Base-by-base conservation (phyloP, 2,329 filamentous ascomycete genomes). In the Drechslerella dactyloides region DNA sequence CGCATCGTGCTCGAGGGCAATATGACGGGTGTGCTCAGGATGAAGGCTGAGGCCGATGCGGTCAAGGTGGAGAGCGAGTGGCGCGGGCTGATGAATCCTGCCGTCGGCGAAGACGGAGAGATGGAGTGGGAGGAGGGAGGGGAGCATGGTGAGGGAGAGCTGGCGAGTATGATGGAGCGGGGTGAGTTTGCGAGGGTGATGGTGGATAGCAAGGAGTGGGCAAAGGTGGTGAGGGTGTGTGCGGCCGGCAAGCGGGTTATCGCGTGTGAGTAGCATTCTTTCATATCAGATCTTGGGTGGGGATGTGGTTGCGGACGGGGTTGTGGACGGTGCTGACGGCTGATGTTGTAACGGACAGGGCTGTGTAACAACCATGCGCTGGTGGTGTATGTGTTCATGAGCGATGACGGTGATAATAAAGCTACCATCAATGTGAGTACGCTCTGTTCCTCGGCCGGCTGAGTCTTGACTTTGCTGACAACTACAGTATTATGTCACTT, bases 131-230 rank as follows among this genome's bases (percentile, higher is more conserved):
- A 87, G 15, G 85, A 88, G 17, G 86, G 88, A 52, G 83, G 85
- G 60, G 88, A 93, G 69, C 90, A 96, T 78, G 92, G 93, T 0
- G 93, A 89, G 79, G 91, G 91, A 57, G 84, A 83, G 69, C 93
- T 96, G 23, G 19, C 5, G 24, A 57, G 17, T 17, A 65, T 55
- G 24, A 60, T 65, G 83, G 87, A 86, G 75, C 85, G 87, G 59
- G 87, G 86, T 19, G 90, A 90, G 13, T 97, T 93, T 91, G 91
- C 92, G 0, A 91, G 86, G 23, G 93, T 97, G 37, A 85, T 90
- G 59, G 92, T 97, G 23, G 94, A 97, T 80, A 94, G 92, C 35
- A 89, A 87, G 79, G 94, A 99, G 79, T 97, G 94, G 93, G 91
- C 91, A 33, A 87, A 86, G 75, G 93, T 97, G n/a, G 83, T 99